phyloP scores from a whole-genome alignment of 202 grass and related monocot genomes.

The Saccharum hybrid region DNA sequence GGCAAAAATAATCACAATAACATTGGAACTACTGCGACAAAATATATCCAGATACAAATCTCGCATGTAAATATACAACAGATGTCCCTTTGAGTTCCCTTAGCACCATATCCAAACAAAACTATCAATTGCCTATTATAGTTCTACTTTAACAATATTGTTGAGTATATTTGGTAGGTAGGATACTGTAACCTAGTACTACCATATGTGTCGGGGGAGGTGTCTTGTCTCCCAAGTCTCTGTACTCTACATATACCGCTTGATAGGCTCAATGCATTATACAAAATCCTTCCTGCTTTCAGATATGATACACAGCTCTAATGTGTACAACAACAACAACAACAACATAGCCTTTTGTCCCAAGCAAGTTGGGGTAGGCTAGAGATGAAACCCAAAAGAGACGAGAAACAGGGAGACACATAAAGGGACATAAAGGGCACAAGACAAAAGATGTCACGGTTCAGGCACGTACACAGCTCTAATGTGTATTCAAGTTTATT shows the following conservation, averaged over 20 bases:
- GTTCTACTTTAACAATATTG: not conserved
- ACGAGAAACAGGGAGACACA: too few relatives aligned
- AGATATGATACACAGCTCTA: not conserved
- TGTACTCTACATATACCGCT: not conserved
- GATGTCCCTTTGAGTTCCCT: not conserved
- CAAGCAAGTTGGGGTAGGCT: too few relatives aligned
- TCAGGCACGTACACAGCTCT: not conserved
- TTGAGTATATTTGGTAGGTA: not conserved
- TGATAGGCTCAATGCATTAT: not conserved
- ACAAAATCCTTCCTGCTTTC: constrained; percentile 4
- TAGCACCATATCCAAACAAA: not conserved
- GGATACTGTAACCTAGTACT: not conserved
- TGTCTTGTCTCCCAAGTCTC: not conserved
- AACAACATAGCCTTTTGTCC: too few relatives aligned
- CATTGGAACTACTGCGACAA: not conserved
- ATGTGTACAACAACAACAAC: too few relatives aligned
- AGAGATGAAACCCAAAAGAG: too few relatives aligned
- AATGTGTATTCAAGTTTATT: not conserved
- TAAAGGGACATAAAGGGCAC: too few relatives aligned
- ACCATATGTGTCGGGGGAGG: not conserved
- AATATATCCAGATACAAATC: constrained; percentile 1
- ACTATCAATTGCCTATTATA: not conserved
- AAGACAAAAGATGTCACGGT: too few relatives aligned
- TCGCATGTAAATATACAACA: not conserved
- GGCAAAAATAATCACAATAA: not conserved